Percentiles rank a stretch among this genome's conserved stretches.
phyloP scores from a whole-genome alignment of 2,329 filamentous ascomycete species.

The Pseudomassariella vexata region DNA sequence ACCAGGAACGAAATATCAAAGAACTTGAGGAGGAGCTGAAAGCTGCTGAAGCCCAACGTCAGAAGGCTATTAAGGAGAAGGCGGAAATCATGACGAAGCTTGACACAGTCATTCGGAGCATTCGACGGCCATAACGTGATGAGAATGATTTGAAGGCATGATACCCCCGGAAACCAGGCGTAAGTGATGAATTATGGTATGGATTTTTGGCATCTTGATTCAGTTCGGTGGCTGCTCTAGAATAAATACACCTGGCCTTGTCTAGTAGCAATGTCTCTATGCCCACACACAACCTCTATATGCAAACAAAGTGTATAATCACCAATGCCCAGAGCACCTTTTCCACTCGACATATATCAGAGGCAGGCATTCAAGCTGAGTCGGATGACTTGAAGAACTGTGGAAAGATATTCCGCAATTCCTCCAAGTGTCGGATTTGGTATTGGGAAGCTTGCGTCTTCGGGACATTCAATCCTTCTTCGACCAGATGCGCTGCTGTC shows the following conservation, averaged over 20 bases:
- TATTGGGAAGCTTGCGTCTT: constrained; percentile 61
- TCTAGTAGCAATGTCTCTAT: no score
- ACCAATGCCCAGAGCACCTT: no score
- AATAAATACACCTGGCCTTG: no score
- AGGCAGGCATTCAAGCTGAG: no score
- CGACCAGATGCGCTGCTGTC: constrained; percentile 80
- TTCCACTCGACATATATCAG: no score
- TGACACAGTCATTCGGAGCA: constrained; percentile 54
- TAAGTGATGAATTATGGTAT: no score
- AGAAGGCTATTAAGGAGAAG: constrained; percentile 58
- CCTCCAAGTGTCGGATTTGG: constrained; percentile 69
- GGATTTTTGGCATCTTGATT: constrained; percentile 6
- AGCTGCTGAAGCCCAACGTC: constrained; percentile 55
- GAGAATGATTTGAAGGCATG: neutral
- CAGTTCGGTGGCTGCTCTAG: no score
- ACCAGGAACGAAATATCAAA: constrained; percentile 64
- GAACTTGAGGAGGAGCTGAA: constrained; percentile 61
- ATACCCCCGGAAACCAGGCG: constrained; percentile 21
- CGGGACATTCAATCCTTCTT: constrained; percentile 63
- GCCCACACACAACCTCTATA: no score
- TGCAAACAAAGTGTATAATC: no score
- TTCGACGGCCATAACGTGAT: constrained; percentile 40
- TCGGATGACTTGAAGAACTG: constrained; percentile 80
- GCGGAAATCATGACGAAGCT: constrained; percentile 55
- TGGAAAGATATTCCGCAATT: constrained; percentile 72